Evolutionary conservation across 441 rosid genomes (phyloP).

Genomic region (Raphanus hybrid): DNA sequence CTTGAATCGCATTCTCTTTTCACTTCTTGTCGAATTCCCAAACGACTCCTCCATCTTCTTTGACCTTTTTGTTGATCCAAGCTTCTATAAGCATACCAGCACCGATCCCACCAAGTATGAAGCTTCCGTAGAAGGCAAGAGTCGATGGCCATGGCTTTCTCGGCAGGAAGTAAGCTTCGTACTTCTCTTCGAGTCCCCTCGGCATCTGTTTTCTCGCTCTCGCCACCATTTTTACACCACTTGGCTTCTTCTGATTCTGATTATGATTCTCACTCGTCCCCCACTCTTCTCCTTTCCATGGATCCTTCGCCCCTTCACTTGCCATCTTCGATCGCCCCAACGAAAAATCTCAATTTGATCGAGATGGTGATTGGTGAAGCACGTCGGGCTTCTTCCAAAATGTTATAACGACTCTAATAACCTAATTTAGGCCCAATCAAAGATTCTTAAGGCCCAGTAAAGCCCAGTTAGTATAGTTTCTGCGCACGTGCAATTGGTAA

Average conservation of each 20-base stretch:
- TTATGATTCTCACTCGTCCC: slow-evolving; percentile 63
- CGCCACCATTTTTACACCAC: slow-evolving; percentile 51
- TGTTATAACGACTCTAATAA: background rate
- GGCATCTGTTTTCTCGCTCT: slow-evolving; percentile 80
- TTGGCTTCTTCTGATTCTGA: slow-evolving; percentile 27
- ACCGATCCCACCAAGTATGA: slow-evolving; percentile 80
- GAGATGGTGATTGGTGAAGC: background rate
- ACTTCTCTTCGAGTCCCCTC: slow-evolving; percentile 75
- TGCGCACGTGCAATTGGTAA: too few species aligned
- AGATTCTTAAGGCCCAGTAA: background rate
- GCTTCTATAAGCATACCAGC: slow-evolving; percentile 86
- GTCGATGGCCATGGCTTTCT: slow-evolving; percentile 56
- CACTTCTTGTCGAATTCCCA: slow-evolving; percentile 45
- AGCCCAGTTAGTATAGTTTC: background rate
- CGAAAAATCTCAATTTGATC: too few species aligned
- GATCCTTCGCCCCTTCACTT: slow-evolving; percentile 69
- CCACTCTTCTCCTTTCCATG: slow-evolving; percentile 88
- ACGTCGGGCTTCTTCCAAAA: background rate
- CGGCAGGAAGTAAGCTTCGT: slow-evolving; percentile 85
- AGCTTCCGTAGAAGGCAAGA: slow-evolving; percentile 70
- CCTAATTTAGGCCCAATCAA: background rate
- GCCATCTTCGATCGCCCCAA: slow-evolving; percentile 47
- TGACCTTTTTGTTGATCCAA: slow-evolving; percentile 81
- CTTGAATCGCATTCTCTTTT: background rate
- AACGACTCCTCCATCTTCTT: slow-evolving; percentile 49